These are phyloP conservation scores for Lanzia echinophila DNA, from an alignment of 2,329 filamentous ascomycete species.

Conservation along the genomic window DNA sequence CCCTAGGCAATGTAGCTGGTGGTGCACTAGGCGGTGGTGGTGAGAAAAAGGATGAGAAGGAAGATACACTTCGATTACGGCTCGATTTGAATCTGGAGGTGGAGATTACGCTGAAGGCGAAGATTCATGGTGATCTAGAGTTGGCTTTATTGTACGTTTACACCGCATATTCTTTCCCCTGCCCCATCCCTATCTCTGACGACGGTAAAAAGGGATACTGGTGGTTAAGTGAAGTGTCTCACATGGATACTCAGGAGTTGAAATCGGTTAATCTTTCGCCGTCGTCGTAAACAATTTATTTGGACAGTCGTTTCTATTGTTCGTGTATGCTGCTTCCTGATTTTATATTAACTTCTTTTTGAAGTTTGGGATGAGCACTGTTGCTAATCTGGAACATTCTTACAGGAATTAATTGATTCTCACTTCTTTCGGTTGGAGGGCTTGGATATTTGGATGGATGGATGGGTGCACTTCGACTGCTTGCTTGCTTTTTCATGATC, in stretches of 20 bases:
- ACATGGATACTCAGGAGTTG: too few species aligned
- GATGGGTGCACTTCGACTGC: slow-evolving; percentile 1
- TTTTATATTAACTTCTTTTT: not conserved
- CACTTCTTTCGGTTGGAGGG: not conserved
- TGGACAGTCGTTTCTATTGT: slow-evolving; percentile 2
- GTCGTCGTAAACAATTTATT: not conserved
- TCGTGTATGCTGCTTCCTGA: not conserved
- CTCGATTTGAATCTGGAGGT: slow-evolving; percentile 73
- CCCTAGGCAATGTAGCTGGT: slow-evolving; percentile 3
- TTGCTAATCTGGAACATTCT: slow-evolving; percentile 2
- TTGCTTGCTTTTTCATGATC: not conserved
- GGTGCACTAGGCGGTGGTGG: not conserved
- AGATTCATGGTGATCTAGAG: slow-evolving; percentile 77
- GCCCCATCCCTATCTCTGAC: not conserved
- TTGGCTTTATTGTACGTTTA: slow-evolving; percentile 35
- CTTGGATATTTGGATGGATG: slow-evolving; percentile 3
- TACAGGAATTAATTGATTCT: slow-evolving; percentile 7
- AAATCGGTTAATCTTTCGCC: not conserved
- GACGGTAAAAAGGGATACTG: too few species aligned
- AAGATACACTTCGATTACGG: slow-evolving; percentile 56
- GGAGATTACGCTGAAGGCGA: slow-evolving; percentile 73
- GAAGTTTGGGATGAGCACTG: not conserved
- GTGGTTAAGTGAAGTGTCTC: too few species aligned
- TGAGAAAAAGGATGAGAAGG: slow-evolving; percentile 27
- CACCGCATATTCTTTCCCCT: not conserved